Evolutionary conservation across 2,329 filamentous ascomycete genomes (phyloP).

Genomic region (Alternaria burnsii): DNA sequence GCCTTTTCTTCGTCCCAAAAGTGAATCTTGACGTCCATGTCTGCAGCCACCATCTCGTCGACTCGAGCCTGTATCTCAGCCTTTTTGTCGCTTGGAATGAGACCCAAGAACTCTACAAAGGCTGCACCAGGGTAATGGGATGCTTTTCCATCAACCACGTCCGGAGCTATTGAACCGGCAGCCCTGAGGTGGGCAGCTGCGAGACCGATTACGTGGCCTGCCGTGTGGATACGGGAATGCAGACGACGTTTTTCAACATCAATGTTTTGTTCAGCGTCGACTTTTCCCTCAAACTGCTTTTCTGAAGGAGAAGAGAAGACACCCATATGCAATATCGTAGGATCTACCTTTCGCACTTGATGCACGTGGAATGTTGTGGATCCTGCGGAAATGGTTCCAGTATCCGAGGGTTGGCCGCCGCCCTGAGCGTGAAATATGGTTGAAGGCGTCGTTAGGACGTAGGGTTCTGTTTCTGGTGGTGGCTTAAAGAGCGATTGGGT

Average conservation of each 20-base stretch:
- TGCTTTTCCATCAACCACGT: constrained; percentile 74
- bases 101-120: constrained; percentile 70
- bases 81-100: constrained; percentile 65
- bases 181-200: constrained; percentile 69
- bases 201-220: constrained; percentile 74
- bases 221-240: constrained; percentile 75
- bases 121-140: constrained; percentile 75
- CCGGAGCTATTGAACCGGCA: constrained; percentile 44
- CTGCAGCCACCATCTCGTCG: constrained; percentile 64
- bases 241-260: constrained; percentile 68
- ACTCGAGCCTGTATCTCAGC: constrained; percentile 66
- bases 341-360: constrained; percentile 63
- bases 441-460: constrained; percentile 67
- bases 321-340: constrained; percentile 72
- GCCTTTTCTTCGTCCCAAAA: constrained; percentile 75
- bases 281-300: not conserved
- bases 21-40: constrained; percentile 59
- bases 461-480: constrained; percentile 56
- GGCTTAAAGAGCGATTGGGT: constrained; percentile 68
- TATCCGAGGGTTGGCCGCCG: constrained; percentile 76
- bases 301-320: constrained; percentile 53
- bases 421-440: constrained; percentile 82
- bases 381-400: constrained; percentile 62
- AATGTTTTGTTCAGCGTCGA: constrained; percentile 48
- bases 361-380: constrained; percentile 60